Conservation (phyloP, 148 eudicot genomes). For the Pharnaceum exiguum region DNA sequence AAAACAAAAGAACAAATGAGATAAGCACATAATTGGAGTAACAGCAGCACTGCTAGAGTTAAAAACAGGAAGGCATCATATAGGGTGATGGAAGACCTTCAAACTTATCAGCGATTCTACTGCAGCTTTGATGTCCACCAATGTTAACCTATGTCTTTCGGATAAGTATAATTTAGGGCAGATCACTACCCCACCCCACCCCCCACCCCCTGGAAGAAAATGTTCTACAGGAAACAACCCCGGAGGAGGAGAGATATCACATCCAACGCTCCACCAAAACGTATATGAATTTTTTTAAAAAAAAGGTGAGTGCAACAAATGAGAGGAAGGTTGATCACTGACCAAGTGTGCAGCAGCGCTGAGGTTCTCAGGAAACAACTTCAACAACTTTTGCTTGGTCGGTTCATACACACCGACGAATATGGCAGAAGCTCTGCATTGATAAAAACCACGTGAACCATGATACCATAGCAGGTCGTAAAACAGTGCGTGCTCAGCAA, state of each 20-base stretch:
- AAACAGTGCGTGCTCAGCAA: no score
- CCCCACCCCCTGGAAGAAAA: no score
- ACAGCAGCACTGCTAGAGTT: not conserved
- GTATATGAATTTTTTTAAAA: not conserved
- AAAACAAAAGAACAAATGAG: not conserved
- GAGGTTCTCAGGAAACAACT: constrained; percentile 72
- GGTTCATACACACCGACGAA: constrained; percentile 98
- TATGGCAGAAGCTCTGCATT: constrained; percentile 83
- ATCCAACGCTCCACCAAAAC: not conserved
- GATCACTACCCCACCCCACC: no score
- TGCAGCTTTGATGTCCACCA: no score
- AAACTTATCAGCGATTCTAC: no score
- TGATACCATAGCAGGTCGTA: no score
- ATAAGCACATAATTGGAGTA: not conserved
- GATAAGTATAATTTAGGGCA: no score
- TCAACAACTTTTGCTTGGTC: constrained; percentile 72
- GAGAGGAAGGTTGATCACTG: constrained; percentile 22
- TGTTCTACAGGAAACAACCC: no score
- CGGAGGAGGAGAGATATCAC: no score
- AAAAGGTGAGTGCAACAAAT: not conserved
- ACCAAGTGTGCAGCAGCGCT: constrained; percentile 96
- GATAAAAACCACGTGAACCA: not conserved
- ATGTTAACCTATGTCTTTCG: no score
- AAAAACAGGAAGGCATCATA: no score
- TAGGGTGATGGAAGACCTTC: no score